phyloP scores from a whole-genome alignment of 345 rosid genomes.

The Rhizophora mangle region DNA sequence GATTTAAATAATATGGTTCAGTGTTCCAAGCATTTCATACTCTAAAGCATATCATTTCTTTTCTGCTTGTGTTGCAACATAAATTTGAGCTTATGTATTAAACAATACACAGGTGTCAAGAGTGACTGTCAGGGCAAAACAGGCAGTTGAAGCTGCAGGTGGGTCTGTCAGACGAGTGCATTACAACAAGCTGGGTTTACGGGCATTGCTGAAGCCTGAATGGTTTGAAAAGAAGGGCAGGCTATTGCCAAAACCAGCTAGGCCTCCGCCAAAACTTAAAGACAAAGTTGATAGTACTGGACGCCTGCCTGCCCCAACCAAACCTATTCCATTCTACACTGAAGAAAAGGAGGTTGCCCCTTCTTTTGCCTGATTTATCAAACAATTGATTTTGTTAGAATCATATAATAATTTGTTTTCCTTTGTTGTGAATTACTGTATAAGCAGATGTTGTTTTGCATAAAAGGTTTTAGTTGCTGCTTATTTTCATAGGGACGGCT shows the following conservation, averaged over 20 bases:
- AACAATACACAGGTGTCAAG: constrained; percentile 59
- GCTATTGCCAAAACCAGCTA: constrained; percentile 75
- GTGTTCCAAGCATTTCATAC: no score
- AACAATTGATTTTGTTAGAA: not conserved
- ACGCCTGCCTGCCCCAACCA: constrained; percentile 82
- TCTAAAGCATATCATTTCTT: no score
- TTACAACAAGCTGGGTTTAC: constrained; percentile 83
- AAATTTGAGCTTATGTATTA: not conserved
- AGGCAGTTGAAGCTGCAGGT: constrained; percentile 84
- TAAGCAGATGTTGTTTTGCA: no score
- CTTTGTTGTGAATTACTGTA: no score
- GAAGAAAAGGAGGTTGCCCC: constrained; percentile 39
- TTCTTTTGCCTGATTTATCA: constrained; percentile 13
- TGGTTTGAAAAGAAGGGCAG: constrained; percentile 98
- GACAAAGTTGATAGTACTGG: constrained; percentile 94
- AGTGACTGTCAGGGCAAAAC: constrained; percentile 86
- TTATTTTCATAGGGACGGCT: no score
- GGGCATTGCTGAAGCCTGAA: constrained; percentile 84
- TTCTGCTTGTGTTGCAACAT: not conserved
- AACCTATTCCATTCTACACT: constrained; percentile 64
- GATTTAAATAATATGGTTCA: no score
- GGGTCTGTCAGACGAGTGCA: constrained; percentile 88
- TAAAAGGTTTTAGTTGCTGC: no score
- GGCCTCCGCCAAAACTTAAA: constrained; percentile 90
- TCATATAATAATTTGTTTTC: not conserved